Base-by-base conservation (phyloP, 768 basidiomycete genomes). In the Mycena vulgaris region DNA sequence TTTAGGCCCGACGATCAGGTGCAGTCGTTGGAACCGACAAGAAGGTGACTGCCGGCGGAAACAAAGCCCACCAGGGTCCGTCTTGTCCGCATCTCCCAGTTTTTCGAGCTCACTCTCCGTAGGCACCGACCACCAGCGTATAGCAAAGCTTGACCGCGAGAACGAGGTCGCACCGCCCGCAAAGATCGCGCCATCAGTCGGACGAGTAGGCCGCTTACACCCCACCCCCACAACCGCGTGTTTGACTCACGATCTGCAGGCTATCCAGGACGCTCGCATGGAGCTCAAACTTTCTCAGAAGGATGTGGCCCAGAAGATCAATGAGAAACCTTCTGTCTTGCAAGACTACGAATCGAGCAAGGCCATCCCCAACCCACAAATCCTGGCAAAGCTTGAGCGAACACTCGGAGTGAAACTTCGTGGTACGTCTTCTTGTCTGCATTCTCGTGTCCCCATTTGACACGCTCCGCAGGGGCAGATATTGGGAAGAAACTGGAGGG, bases 121-220 rank as follows among this genome's bases (percentile, higher is more conserved):
- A 96, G 95, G 94, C 39, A 94, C 95, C 72, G 96, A 98, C 82
- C 95, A 97, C 83, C 95, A 96, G 78, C 90, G 90, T 64, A 96
- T 97, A 78, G 96, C 94, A 28, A 97, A 97, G 78, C 91, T 98
- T 48, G 96, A 97, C 81, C 90, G 95, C 49, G 95, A 98, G 75
- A 97, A 98, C 80, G 96, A 97, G 77, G 96, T 97, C 27, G 95
- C 96, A 11, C 96, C 96, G 9, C 97, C 97, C 53, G 74, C 93
- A 61, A 97, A 95, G 83, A 83, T 98, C 72, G 79, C 86, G 2
- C 85, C 90, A 11, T 86, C 85, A 27, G 94, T 94, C 70, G 93
- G 94, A 72, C 91, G 90, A 80, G 94, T 93, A 77, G 48, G 87
- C 80, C 21, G 25, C 60, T 72, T 56, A 49, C 59, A n/a, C n/a